Evolutionary conservation across 2,329 filamentous ascomycete genomes (phyloP), one percentile per base, ranked within the genome.

Genomic region (Diplodia seriata): DNA sequence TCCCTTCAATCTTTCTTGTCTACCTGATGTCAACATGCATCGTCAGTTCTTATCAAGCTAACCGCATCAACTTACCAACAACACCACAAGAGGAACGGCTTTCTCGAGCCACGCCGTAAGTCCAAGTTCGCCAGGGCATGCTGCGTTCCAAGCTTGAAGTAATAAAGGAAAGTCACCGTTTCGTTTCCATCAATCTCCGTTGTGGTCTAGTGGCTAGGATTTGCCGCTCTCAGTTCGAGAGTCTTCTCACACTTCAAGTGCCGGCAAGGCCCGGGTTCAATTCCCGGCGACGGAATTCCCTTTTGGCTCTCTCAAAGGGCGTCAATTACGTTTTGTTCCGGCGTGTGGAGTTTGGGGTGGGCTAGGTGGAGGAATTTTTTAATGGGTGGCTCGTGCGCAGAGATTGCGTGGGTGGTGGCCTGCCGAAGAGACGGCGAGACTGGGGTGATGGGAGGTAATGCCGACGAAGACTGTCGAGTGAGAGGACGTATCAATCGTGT

Each of bases 231-330:
- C 74, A 76, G 70, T 36, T 61, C 26, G 59, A 63, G 47, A 38
- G 47, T 38, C 20, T 23, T 51, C 59, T 51, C 43, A 51, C 59
- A 26, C 47, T 51, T 26, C 38, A 63, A 63, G 74, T 72, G 74
- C 74, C 74, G 74, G 72, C 74, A 76, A 76, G 74, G 74, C 74
- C 74, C 73, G 74, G 74, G 74, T 76, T 74, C 74, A 71, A 75
- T 76, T 76, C 74, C 74, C 74, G 72, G 74, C 73, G 73, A 74
- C 73, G 74, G 74, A 75, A 36, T n/a, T 59, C 0, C n/a, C 49
- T 63, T 70, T 65, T 70, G 43, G 2, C 3, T 26, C 50, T n/a
- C 12, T 18, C 5, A 14, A 31, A 51, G 12, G 12, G 12, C 36
- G 9, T 29, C 9, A 36, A 9, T 4, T 40, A 18, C 4, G 4